A percentile compares a stretch with the other conserved stretches of the same genome.
Conservation (phyloP, 108 stramenopile species). For the Skeletonema menzelii region DNA sequence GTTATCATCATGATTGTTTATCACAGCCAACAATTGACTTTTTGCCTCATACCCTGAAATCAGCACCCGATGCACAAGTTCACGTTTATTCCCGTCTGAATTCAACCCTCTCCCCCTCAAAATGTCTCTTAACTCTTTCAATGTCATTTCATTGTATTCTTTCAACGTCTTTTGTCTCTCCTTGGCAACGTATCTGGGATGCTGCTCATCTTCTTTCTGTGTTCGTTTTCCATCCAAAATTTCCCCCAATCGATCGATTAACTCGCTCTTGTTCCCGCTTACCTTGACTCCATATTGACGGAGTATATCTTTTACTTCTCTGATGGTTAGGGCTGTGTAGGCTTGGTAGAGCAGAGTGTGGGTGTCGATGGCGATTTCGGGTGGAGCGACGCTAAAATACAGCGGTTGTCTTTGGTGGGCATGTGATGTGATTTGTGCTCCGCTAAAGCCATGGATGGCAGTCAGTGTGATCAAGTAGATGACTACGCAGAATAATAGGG, state of each 20-base stretch:
- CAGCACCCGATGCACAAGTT: background rate
- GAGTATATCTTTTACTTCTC: constrained; percentile 3
- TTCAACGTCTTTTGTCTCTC: background rate
- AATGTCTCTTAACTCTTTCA: background rate
- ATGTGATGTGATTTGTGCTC: background rate
- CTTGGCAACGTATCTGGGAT: background rate
- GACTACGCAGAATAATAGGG: background rate
- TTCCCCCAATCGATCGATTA: constrained; percentile 1
- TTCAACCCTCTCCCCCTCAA: background rate
- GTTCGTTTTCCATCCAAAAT: background rate
- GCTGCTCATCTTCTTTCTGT: background rate
- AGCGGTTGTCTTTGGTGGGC: background rate
- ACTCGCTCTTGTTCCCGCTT: constrained; percentile 1
- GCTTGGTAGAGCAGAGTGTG: background rate
- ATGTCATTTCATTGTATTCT: background rate
- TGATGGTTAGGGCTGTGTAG: background rate
- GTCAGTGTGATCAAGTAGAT: background rate
- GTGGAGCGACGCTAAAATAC: background rate
- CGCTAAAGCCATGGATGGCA: background rate
- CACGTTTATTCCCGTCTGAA: background rate
- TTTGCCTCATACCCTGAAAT: background rate
- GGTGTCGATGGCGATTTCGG: constrained; percentile 1
- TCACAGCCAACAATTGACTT: background rate
- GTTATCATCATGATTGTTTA: background rate
- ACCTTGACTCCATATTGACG: background rate